Conservation (phyloP, 148 eudicot genomes). For the Amaranthus cruentus region DNA sequence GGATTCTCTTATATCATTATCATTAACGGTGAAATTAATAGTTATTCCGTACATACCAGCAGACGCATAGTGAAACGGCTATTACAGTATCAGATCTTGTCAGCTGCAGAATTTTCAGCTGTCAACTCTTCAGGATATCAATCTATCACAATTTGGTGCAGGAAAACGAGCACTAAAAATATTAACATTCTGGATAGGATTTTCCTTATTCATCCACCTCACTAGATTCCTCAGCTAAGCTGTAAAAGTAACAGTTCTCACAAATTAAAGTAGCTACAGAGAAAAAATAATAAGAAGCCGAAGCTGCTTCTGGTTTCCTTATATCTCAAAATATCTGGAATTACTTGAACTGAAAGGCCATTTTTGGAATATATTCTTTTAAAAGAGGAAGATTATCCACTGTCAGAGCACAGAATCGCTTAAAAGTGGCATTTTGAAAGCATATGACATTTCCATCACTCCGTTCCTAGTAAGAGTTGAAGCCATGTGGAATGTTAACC, state of each 20-base stretch:
- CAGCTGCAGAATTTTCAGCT: background rate
- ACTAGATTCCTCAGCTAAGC: constrained; percentile 16
- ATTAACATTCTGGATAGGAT: constrained; percentile 14
- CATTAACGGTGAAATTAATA: background rate
- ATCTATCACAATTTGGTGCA: background rate
- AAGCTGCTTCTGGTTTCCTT: constrained; percentile 20
- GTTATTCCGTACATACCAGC: background rate
- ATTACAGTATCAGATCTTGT: background rate
- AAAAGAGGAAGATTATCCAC: constrained; percentile 13
- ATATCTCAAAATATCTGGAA: constrained; percentile 19
- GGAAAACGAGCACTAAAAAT: background rate
- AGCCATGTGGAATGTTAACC: constrained; percentile 18
- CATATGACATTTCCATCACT: constrained; percentile 13
- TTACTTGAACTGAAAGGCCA: constrained; percentile 18
- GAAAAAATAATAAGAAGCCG: background rate
- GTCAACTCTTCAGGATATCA: constrained; percentile 3
- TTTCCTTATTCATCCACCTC: constrained; percentile 17
- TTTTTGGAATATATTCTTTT: constrained; percentile 14
- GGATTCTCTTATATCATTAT: background rate
- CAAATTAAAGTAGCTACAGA: background rate
- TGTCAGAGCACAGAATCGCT: constrained; percentile 2
- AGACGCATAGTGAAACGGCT: background rate
- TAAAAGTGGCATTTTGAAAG: background rate
- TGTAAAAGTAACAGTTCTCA: background rate
- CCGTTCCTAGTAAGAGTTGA: constrained; percentile 10